Evolutionary conservation across 495 filamentous ascomycete species (phyloP).

Genomic region (Lophiostoma macrostomum): DNA sequence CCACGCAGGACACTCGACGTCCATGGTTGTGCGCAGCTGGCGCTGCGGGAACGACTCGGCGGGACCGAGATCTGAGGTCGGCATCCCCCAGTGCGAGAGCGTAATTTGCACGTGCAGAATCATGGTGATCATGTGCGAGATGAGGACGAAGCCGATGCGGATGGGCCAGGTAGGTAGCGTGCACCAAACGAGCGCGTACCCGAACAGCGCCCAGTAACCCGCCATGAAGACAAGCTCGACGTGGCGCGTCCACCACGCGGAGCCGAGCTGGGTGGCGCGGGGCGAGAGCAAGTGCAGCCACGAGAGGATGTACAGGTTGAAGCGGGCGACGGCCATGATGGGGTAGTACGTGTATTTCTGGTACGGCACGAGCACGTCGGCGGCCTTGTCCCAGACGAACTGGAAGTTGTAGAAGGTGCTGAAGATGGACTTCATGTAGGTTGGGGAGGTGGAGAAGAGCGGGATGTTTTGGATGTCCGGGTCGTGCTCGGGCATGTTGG

Average conservation of each 20-base stretch:
- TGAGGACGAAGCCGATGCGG: conserved; percentile 47
- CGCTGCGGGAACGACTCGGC: conserved; percentile 49
- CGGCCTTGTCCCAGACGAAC: conserved; percentile 46
- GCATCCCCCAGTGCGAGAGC: conserved; percentile 52
- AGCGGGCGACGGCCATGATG: conserved; percentile 51
- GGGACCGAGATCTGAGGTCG: conserved; percentile 48
- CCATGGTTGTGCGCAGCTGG: conserved; percentile 51
- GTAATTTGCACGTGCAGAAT: conserved; percentile 53
- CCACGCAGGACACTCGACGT: conserved; percentile 50
- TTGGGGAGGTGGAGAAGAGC: conserved; percentile 49
- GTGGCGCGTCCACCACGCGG: conserved; percentile 49
- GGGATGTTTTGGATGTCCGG: conserved; percentile 53
- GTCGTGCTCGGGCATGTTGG: conserved; percentile 52
- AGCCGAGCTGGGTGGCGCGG: conserved; percentile 39
- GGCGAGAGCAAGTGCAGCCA: conserved; percentile 46
- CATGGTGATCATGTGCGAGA: conserved; percentile 50
- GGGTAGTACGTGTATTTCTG: conserved; percentile 53
- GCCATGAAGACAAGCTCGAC: conserved; percentile 45
- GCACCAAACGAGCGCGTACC: conserved; percentile 46
- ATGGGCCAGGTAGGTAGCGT: conserved; percentile 45
- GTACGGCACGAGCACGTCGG: conserved; percentile 43
- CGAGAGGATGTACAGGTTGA: conserved; percentile 51
- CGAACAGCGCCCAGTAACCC: conserved; percentile 49
- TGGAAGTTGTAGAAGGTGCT: conserved; percentile 48
- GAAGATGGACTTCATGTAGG: conserved; percentile 47